phyloP scores from a whole-genome alignment of 345 rosid species.

The Melastoma malabathricum region DNA sequence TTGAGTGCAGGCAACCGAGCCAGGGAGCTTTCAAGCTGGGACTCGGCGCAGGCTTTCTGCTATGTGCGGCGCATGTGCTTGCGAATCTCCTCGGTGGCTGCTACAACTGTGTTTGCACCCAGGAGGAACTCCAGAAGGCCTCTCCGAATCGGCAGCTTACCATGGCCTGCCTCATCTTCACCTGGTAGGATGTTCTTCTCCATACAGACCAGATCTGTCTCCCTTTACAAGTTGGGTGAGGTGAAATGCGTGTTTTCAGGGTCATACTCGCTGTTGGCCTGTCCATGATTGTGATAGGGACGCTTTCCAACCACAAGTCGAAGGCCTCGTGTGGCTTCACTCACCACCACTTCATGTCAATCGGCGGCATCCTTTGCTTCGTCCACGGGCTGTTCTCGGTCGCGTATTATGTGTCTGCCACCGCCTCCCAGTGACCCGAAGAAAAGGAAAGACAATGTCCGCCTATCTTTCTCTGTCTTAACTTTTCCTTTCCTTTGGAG shows the following conservation, averaged over 20 bases:
- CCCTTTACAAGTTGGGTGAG: neutral
- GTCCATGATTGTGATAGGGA: conserved; percentile 63
- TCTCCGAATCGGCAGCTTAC: conserved; percentile 63
- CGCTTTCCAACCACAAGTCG: conserved; percentile 60
- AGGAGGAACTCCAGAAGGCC: conserved; percentile 61
- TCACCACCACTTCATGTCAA: conserved; percentile 75
- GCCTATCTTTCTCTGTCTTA: no score
- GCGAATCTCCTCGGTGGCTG: conserved; percentile 72
- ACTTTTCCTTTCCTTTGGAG: no score
- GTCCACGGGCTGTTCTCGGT: conserved; percentile 72
- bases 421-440: conserved; percentile 21
- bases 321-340: conserved; percentile 74
- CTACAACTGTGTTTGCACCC: conserved; percentile 61
- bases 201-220: neutral
- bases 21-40: conserved; percentile 72
- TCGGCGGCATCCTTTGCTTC: conserved; percentile 83
- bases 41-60: conserved; percentile 55
- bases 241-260: conserved; percentile 28
- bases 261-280: conserved; percentile 62
- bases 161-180: conserved; percentile 49
- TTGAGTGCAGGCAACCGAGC: conserved; percentile 86
- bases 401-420: conserved; percentile 73
- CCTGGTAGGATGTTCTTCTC: conserved; percentile 38
- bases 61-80: conserved; percentile 53
- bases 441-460: no score